phyloP scores from a whole-genome alignment of 2,329 filamentous ascomycete species.

The Dothiorella sarmentorum region DNA sequence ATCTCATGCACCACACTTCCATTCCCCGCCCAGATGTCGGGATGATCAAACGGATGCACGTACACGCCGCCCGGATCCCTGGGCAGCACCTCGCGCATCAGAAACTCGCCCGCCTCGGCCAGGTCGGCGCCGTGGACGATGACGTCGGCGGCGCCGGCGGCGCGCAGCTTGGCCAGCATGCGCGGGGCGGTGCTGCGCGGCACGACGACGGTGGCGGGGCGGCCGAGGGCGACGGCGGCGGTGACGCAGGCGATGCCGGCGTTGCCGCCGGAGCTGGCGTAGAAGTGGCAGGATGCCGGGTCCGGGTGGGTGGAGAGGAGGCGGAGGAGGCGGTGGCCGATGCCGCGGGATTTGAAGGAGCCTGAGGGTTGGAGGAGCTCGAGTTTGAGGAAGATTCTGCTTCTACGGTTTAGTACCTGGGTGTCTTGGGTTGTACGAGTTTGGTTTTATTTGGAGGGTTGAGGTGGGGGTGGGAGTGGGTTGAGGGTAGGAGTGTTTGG shows the following conservation, averaged over 20 bases:
- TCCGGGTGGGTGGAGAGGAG: slow-evolving; percentile 38
- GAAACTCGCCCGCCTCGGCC: slow-evolving; percentile 65
- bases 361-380: slow-evolving; percentile 81
- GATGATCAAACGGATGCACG: slow-evolving; percentile 67
- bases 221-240: slow-evolving; percentile 61
- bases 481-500: not conserved
- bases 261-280: slow-evolving; percentile 77
- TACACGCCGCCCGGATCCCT: slow-evolving; percentile 49
- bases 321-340: slow-evolving; percentile 67
- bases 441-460: not conserved
- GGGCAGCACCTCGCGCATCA: slow-evolving; percentile 57
- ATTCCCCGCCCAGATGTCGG: slow-evolving; percentile 65
- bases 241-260: slow-evolving; percentile 78
- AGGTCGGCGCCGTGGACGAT: slow-evolving; percentile 66
- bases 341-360: slow-evolving; percentile 77
- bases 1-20: slow-evolving; percentile 56
- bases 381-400: slow-evolving; percentile 80
- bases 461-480: not conserved
- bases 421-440: not conserved
- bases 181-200: slow-evolving; percentile 60
- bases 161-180: slow-evolving; percentile 69
- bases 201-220: slow-evolving; percentile 74
- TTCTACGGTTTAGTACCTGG: slow-evolving; percentile 23
- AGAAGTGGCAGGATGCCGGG: slow-evolving; percentile 60
- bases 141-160: slow-evolving; percentile 64